Evolutionary conservation across 2,329 filamentous ascomycete species (phyloP).

Genomic region (Diaporthe sp.): DNA sequence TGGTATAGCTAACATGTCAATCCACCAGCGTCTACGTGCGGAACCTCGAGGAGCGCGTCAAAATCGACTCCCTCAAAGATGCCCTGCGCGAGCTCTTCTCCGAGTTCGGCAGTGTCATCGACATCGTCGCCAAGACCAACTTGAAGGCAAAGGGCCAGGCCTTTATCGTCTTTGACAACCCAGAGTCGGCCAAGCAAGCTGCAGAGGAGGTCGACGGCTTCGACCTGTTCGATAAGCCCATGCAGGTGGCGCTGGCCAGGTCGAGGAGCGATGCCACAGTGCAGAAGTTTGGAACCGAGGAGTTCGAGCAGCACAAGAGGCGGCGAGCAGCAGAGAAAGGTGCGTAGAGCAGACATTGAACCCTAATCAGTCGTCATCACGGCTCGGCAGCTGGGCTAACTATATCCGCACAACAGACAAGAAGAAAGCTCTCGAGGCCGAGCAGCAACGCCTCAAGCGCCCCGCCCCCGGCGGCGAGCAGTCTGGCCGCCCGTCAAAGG

Average conservation of each 20-base stretch:
- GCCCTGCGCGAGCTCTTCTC: conserved; percentile 84
- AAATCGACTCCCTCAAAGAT: conserved; percentile 81
- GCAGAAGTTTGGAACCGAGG: conserved; percentile 76
- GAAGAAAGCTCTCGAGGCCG: conserved; percentile 86
- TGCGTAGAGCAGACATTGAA: conserved; percentile 55
- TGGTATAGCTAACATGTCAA: conserved; percentile 52
- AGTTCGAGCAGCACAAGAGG: conserved; percentile 90
- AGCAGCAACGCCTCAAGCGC: conserved; percentile 82
- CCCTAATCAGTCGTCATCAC: neutral
- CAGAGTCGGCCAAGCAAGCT: conserved; percentile 84
- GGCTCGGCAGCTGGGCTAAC: conserved; percentile 19
- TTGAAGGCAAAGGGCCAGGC: conserved; percentile 95
- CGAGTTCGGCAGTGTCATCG: conserved; percentile 86
- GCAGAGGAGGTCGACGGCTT: conserved; percentile 94
- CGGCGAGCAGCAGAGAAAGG: conserved; percentile 91
- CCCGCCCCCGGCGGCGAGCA: conserved; percentile 62
- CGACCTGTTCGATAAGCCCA: conserved; percentile 91
- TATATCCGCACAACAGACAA: conserved; percentile 60
- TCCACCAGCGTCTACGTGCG: conserved; percentile 74
- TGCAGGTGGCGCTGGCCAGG: conserved; percentile 86
- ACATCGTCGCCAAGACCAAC: conserved; percentile 81
- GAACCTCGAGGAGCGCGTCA: conserved; percentile 94
- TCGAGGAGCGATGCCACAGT: conserved; percentile 91
- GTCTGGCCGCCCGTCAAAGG: conserved; percentile 75
- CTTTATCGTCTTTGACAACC: conserved; percentile 89